Evolutionary conservation across 106 monocot species (phyloP).

Genomic region (Xerophyta viscosa): DNA sequence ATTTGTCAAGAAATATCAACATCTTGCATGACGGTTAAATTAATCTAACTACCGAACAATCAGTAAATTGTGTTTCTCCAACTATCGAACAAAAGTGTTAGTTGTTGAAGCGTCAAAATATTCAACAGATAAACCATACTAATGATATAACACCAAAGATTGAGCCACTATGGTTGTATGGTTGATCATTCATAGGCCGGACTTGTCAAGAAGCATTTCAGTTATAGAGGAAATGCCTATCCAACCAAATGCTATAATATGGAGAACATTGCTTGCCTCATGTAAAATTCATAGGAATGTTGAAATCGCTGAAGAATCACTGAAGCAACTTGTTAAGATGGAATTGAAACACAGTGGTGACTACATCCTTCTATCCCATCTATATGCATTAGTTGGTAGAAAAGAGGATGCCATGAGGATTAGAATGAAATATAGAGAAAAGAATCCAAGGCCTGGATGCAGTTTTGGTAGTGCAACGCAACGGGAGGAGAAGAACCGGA

Average conservation of each 20-base stretch:
- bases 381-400: slow-evolving; percentile 49
- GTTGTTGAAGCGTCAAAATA: slow-evolving; percentile 33
- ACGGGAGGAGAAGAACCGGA: no score
- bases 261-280: slow-evolving; percentile 57
- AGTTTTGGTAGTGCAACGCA: slow-evolving; percentile 56
- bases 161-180: slow-evolving; percentile 71
- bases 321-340: slow-evolving; percentile 37
- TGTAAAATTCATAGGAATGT: slow-evolving; percentile 69
- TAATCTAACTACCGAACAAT: no score
- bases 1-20: no score
- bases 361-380: slow-evolving; percentile 60
- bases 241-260: slow-evolving; percentile 55
- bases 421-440: slow-evolving; percentile 48
- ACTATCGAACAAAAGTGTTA: no score
- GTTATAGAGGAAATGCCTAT: slow-evolving; percentile 43
- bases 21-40: no score
- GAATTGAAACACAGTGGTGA: slow-evolving; percentile 63
- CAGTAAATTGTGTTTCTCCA: no score
- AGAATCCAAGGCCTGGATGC: slow-evolving; percentile 56
- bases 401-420: slow-evolving; percentile 38
- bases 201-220: slow-evolving; percentile 48
- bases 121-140: slow-evolving; percentile 33
- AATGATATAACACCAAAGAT: slow-evolving; percentile 42
- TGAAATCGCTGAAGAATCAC: slow-evolving; percentile 41
- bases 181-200: slow-evolving; percentile 53